Percentiles rank a stretch among this genome's conserved stretches.
Conservation (phyloP, 148 eudicot species). For the Tetragonia tetragonoides region DNA sequence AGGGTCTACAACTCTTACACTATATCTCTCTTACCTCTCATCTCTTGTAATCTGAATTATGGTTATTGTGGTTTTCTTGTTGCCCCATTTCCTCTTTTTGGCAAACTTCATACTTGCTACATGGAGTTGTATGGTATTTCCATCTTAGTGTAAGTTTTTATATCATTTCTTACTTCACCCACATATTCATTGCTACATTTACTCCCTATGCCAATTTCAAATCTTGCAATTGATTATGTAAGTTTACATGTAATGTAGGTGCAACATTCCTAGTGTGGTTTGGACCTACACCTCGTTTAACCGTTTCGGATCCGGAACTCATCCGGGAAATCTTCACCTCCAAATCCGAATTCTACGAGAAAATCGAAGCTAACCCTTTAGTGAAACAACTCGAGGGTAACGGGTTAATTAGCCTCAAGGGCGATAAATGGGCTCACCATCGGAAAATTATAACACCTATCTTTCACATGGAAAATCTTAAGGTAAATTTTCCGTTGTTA, state of each 20-base stretch:
- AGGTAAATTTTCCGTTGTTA: constrained; percentile 39
- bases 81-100: constrained; percentile 35
- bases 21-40: background rate
- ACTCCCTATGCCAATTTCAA: background rate
- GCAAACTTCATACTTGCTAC: constrained; percentile 42
- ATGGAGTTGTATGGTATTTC: constrained; percentile 37
- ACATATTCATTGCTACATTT: constrained; percentile 28
- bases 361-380: constrained; percentile 74
- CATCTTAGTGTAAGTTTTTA: constrained; percentile 22
- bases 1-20: constrained; percentile 11
- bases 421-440: constrained; percentile 97
- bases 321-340: constrained; percentile 73
- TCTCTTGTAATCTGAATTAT: constrained; percentile 15
- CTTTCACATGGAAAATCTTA: constrained; percentile 91
- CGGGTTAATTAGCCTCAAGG: constrained; percentile 87
- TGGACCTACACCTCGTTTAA: constrained; percentile 74
- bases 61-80: constrained; percentile 17
- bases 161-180: constrained; percentile 9
- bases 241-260: constrained; percentile 37
- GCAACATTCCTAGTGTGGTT: constrained; percentile 91
- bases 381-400: constrained; percentile 83
- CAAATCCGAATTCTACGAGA: constrained; percentile 78
- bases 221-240: background rate
- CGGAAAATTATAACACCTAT: constrained; percentile 88
- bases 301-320: constrained; percentile 80